Base-by-base conservation (phyloP, 2,329 filamentous ascomycete species). In the Monosporascus sp. region DNA sequence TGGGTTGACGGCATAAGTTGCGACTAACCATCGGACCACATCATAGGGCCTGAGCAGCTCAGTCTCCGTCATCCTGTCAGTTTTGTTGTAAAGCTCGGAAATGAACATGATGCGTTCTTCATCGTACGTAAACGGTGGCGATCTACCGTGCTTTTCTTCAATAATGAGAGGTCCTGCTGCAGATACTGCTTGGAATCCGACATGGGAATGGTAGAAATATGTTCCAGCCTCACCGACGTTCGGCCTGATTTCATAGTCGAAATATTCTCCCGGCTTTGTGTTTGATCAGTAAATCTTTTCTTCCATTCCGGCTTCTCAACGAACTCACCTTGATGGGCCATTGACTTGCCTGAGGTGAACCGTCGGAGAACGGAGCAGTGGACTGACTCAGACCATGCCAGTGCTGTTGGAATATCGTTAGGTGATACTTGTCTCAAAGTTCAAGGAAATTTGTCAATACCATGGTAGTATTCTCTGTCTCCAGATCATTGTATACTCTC, bases 321-420 rank as follows among this genome's bases (percentile, higher is more conserved):
- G n/a, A n/a, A n/a, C n/a, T n/a, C n/a, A n/a, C n/a, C n/a, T 76
- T 73, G 43, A 82, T 81, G 0, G 79, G 78, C 79, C 80, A 83
- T 63, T 82, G 79, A 40, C 70, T 73, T 2, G 74, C 77, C 44
- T 63, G 61, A 9, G 78, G 77, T 1, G 77, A 72, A 16, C 80
- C 80, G 54, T 82, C 80, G 16, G 75, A 74, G 63, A 79, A 82
- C 3, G 77, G 76, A 3, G 77, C 74, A 3, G 72, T 69, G 4
- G 72, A 70, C 59, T 76, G 73, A 17, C 71, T 73, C 1, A 83
- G 69, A 9, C 80, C 80, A 66, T 82, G 79, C 79, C 80, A 83
- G 60, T 83, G 80, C 76, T 80, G 16, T 24, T n/a, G n/a, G n/a
- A n/a, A n/a, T n/a, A n/a, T n/a, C n/a, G n/a, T n/a, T n/a, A n/a